Base-by-base conservation (phyloP, 177 flowering plant species). In the Tripterygium wilfordii region DNA sequence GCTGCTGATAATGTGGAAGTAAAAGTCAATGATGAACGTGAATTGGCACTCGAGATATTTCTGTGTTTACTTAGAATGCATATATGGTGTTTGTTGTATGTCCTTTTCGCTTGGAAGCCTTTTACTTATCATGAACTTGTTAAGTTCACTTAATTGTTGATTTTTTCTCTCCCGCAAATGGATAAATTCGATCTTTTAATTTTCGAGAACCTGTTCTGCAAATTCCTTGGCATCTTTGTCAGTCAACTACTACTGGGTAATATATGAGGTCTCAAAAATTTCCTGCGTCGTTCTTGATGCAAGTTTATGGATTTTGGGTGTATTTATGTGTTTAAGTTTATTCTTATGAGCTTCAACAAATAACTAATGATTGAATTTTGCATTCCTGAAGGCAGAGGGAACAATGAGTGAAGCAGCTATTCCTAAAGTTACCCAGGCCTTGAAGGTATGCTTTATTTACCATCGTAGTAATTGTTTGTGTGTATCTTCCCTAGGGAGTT, bases 301-400 rank as follows among this genome's bases (percentile, higher is more conserved):
- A 4, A 8, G 33, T 12, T 12, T 12, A 30, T 30, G 33, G 12
- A 30, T 6, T 12, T 30, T 30, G 8, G 33, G 12, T 12, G 12
- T 30, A 30, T 30, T 12, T 30, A 6, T 30, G 33, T 6, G 33
- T 12, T 6, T 7, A 30, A 30, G 33, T 30, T 12, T 12, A 6
- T 30, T 30, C 7, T 30, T 12, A 30, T 30, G n/a, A n/a, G 33
- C 33, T 3, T 12, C 33, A 13, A 19, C 2, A 27, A 41, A 13
- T 18, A 5, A 18, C 35, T 35, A 3, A 41, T n/a, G 5, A 15
- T 35, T 13, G 4, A 3, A 23, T 40, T 48, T 36, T 20, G 14
- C 13, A 17, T 51, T 29, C 49, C 9, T 75, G 64, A 49, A 92
- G 98, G 98, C 96, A 37, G 96, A 92, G 57, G 98, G 98, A 54